Evolutionary conservation across 2,329 filamentous ascomycete genomes (phyloP).

Genomic region (Aspergillus candidus): DNA sequence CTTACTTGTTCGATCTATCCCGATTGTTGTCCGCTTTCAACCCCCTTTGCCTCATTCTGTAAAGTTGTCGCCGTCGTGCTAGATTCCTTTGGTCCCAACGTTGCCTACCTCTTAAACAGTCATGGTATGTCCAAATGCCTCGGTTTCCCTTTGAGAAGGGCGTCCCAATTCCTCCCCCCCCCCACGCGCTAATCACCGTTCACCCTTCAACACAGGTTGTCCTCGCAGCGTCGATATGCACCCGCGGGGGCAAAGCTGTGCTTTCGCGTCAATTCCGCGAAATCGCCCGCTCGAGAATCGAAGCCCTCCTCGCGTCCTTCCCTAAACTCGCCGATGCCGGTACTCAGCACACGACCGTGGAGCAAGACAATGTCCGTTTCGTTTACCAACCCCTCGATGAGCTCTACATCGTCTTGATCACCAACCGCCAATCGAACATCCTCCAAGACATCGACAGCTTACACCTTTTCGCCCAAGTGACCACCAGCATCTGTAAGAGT

Average conservation of each 20-base stretch:
- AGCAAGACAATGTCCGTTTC: conserved; percentile 99
- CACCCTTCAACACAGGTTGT: conserved; percentile 63
- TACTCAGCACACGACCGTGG: conserved; percentile 95
- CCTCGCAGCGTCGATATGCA: conserved; percentile 97
- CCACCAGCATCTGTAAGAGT: conserved; percentile 91
- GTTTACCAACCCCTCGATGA: conserved; percentile 99
- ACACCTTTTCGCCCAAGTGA: conserved; percentile 95
- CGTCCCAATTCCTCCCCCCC: background rate
- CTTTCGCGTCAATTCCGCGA: conserved; percentile 96
- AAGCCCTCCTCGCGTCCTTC: conserved; percentile 92
- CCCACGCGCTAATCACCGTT: conserved; percentile 12
- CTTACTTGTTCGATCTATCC: background rate
- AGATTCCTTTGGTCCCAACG: background rate
- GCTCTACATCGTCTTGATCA: conserved; percentile 99
- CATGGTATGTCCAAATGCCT: conserved; percentile 22
- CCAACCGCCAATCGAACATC: conserved; percentile 98
- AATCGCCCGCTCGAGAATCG: conserved; percentile 93
- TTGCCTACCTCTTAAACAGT: conserved; percentile 1
- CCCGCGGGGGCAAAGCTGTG: conserved; percentile 94
- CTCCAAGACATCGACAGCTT: conserved; percentile 98
- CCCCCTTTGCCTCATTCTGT: too few species aligned
- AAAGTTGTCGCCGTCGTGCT: too few species aligned
- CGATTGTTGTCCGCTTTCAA: too few species aligned
- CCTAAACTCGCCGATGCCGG: conserved; percentile 94
- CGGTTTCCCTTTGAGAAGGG: background rate